These are phyloP conservation scores for Nemania sp. DNA, from an alignment of 2,329 filamentous ascomycete genomes.

Conservation along the genomic window DNA sequence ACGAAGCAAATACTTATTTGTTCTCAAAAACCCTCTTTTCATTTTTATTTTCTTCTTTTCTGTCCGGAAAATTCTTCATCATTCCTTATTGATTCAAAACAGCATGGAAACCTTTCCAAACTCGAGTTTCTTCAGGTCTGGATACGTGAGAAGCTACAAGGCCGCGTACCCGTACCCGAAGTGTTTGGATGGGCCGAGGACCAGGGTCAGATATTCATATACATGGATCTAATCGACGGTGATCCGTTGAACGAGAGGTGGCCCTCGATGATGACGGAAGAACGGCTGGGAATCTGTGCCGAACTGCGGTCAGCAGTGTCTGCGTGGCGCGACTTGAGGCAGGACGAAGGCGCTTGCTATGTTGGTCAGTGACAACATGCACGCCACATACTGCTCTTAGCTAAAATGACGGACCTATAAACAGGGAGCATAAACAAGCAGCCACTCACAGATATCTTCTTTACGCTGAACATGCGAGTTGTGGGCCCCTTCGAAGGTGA, in stretches of 20 bases:
- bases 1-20: too few species aligned
- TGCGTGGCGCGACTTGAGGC: slow-evolving; percentile 18
- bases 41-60: slow-evolving; percentile 5
- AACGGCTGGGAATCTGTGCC: slow-evolving; percentile 6
- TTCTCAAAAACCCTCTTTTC: too few species aligned
- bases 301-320: slow-evolving; percentile 14
- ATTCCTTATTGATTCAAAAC: slow-evolving; percentile 17
- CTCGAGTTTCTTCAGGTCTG: slow-evolving; percentile 19
- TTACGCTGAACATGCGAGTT: slow-evolving; percentile 4
- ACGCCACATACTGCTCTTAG: slow-evolving; percentile 9
- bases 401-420: slow-evolving; percentile 5
- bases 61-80: too few species aligned
- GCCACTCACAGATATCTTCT: slow-evolving; percentile 13
- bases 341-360: slow-evolving; percentile 13
- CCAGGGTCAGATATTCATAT: slow-evolving; percentile 16
- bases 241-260: slow-evolving; percentile 17
- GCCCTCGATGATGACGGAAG: slow-evolving; percentile 10
- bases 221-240: slow-evolving; percentile 14
- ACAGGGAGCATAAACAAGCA: slow-evolving; percentile 14
- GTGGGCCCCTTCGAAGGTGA: slow-evolving; percentile 17
- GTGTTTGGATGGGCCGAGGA: slow-evolving; percentile 20
- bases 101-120: slow-evolving; percentile 16
- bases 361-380: slow-evolving; percentile 12
- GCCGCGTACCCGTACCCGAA: slow-evolving; percentile 12
- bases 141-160: slow-evolving; percentile 17